phyloP scores from a whole-genome alignment of 257 asterid genomes.

The Cynanchum wilfordii region DNA sequence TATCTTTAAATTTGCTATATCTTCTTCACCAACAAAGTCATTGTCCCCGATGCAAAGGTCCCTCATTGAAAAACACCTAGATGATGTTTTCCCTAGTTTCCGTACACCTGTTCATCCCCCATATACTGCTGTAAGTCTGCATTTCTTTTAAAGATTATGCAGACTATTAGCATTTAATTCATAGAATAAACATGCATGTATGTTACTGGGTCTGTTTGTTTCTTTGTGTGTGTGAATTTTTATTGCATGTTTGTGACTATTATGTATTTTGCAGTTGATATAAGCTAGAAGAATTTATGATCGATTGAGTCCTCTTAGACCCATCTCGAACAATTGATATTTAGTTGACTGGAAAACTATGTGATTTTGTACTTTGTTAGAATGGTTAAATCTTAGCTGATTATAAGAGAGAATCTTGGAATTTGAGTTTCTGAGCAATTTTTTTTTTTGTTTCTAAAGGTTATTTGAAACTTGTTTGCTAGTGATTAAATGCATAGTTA shows the following conservation, averaged over 20 bases:
- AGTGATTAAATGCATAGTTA: background rate
- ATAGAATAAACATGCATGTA: background rate
- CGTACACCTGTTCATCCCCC: slow-evolving; percentile 58
- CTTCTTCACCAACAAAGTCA: slow-evolving; percentile 24
- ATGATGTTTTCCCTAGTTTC: slow-evolving; percentile 24
- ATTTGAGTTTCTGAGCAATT: background rate
- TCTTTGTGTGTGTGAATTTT: background rate
- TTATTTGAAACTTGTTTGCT: no score
- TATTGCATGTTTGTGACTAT: background rate
- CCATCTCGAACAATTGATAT: background rate
- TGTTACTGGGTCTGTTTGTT: background rate
- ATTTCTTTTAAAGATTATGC: background rate
- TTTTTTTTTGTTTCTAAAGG: no score
- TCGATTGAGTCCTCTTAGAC: background rate
- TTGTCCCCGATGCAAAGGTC: slow-evolving; percentile 24
- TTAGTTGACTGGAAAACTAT: background rate
- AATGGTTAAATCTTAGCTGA: background rate
- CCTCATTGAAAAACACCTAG: slow-evolving; percentile 29
- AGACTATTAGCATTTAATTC: background rate
- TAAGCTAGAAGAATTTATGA: background rate
- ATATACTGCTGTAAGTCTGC: slow-evolving; percentile 42
- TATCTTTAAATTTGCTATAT: slow-evolving; percentile 26
- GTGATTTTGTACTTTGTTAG: background rate
- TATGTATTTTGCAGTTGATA: background rate
- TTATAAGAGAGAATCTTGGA: background rate